A percentile compares a stretch with the other conserved stretches of the same genome.
Conservation (phyloP, 768 basidiomycete genomes). For the Podaxis pistillaris region DNA sequence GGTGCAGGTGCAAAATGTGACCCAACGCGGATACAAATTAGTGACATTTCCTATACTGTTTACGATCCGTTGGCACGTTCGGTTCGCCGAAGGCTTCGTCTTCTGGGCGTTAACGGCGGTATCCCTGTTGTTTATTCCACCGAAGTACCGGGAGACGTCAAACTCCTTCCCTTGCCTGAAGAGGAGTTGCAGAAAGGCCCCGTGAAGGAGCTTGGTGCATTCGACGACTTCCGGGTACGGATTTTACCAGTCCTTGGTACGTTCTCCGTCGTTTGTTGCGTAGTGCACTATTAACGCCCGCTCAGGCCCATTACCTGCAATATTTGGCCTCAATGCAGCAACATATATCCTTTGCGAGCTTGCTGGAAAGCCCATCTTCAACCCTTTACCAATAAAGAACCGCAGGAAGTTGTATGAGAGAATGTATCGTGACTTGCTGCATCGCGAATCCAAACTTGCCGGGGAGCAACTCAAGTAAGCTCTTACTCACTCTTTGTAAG, state of each 20-base stretch:
- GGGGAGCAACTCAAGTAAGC: conserved; percentile 61
- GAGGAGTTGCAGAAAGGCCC: conserved; percentile 90
- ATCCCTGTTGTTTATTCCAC: conserved; percentile 95
- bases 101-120: conserved; percentile 57
- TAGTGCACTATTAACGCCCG: neutral
- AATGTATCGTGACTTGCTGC: conserved; percentile 72
- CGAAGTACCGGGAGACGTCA: conserved; percentile 86
- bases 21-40: conserved; percentile 93
- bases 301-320: conserved; percentile 75
- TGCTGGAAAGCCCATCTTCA: conserved; percentile 77
- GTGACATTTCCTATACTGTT: conserved; percentile 87
- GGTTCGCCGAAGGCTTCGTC: conserved; percentile 75
- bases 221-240: conserved; percentile 91
- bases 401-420: conserved; percentile 82
- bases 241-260: conserved; percentile 88
- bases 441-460: conserved; percentile 68
- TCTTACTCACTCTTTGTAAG: neutral
- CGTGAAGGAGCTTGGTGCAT: conserved; percentile 84
- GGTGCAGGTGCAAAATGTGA: conserved; percentile 94
- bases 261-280: conserved; percentile 19
- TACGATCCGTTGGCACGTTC: conserved; percentile 95
- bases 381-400: conserved; percentile 85
- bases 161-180: conserved; percentile 85
- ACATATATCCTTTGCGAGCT: conserved; percentile 87
- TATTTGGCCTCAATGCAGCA: conserved; percentile 89